Percentiles rank a stretch among this genome's conserved stretches.
phyloP scores from a whole-genome alignment of 176 grass and related monocot genomes.

The Triticum urartu region DNA sequence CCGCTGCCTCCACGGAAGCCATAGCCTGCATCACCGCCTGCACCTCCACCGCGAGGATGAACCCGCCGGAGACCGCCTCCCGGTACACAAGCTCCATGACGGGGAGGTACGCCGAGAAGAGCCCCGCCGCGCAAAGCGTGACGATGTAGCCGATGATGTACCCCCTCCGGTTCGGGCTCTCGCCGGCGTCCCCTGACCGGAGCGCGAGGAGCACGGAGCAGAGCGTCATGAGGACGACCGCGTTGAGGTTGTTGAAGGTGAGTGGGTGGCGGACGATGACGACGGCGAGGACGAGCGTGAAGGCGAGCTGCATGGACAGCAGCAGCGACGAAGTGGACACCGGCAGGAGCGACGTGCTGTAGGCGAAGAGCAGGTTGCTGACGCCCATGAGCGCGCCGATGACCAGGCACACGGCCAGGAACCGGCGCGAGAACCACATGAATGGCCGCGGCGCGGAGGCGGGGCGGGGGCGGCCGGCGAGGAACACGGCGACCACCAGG shows the following conservation, averaged over 20 bases:
- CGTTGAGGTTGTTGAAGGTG: slow-evolving; percentile 80
- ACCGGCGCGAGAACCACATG: slow-evolving; percentile 42
- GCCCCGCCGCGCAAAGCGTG: slow-evolving; percentile 65
- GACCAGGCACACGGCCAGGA: slow-evolving; percentile 46
- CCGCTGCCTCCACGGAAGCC: slow-evolving; percentile 58
- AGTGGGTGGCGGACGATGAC: slow-evolving; percentile 71
- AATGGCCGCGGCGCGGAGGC: slow-evolving; percentile 33
- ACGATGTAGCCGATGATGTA: slow-evolving; percentile 59
- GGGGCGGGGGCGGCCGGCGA: slow-evolving; percentile 33
- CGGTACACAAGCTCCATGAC: slow-evolving; percentile 79
- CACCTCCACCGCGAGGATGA: slow-evolving; percentile 67
- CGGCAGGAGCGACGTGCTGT: slow-evolving; percentile 71
- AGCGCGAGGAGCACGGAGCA: slow-evolving; percentile 65
- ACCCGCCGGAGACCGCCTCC: slow-evolving; percentile 40
- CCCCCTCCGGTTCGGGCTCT: slow-evolving; percentile 26
- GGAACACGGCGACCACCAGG: slow-evolving; percentile 50
- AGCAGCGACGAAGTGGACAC: slow-evolving; percentile 92
- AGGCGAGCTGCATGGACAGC: slow-evolving; percentile 81
- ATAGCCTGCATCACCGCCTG: slow-evolving; percentile 82
- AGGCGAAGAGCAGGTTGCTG: slow-evolving; percentile 84
- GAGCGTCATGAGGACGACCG: slow-evolving; percentile 74
- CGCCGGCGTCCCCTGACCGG: slow-evolving; percentile 39
- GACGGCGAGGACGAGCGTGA: slow-evolving; percentile 71
- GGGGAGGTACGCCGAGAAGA: slow-evolving; percentile 80
- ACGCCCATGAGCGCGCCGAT: slow-evolving; percentile 73